Base-by-base conservation (phyloP, 352 stramenopile genomes). In the Globisporangium takayamanum region DNA sequence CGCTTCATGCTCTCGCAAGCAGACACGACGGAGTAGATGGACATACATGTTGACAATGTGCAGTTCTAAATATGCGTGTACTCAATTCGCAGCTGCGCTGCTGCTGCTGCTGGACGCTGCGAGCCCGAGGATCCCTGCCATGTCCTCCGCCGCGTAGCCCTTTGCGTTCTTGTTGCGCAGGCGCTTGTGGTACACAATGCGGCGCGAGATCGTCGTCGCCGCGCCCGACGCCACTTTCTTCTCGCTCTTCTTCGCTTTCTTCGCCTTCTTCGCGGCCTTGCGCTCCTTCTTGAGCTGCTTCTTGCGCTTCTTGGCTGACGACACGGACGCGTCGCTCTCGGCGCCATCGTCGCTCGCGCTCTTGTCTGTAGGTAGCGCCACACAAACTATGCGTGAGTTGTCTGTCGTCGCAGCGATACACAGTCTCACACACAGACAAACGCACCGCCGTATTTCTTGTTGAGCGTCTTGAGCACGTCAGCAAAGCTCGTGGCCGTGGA, bases 121-220 rank as follows among this genome's bases (percentile, higher is more conserved):
- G 39, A 89, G 76, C 14, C 87, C 87, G 42, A 96, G 60, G 52
- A 96, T 95, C 42, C 84, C 87, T 30, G 84, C 77, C 80, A 96
- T 93, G 56, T 94, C 88, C 22, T 60, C 69, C 3, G 82, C 76
- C n/a, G 75, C 77, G 70, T 95, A 96, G 33, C 64, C 74, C 62
- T 87, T 88, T 57, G 85, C 86, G 65, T 95, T 87, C 73, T 96
- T 96, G 80, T 92, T 92, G 58, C 69, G 73, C 51, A 92, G 72
- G 14, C 84, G 82, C 67, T 89, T 91, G 65, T 78, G 72, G 70
- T 92, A 92, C 46, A 92, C 73, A 37, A 95, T 86, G 22, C 81
- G 72, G 14, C 80, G 73, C 33, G 74, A 87, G 44, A 92, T 60
- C 10, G 67, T 84, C 20, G 10, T 66, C 8, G 37, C 69, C 41